phyloP scores from a whole-genome alignment of 306 rosid species.

The Medicago ruthenica region DNA sequence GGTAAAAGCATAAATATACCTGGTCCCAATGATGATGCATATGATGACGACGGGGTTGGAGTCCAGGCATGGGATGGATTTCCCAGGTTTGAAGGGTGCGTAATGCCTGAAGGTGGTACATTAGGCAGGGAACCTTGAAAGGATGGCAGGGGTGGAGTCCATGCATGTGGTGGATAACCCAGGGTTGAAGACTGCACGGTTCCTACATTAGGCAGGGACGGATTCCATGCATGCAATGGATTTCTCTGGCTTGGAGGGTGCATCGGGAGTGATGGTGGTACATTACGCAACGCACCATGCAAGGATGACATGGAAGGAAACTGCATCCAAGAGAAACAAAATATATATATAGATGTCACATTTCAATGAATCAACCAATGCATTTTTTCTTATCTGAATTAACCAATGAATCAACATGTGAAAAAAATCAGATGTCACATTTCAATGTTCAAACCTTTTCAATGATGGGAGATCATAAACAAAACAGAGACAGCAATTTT shows the following conservation, averaged over 20 bases:
- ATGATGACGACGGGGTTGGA: constrained; percentile 55
- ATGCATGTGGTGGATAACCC: constrained; percentile 33
- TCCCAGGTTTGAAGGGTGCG: constrained; percentile 61
- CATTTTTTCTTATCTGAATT: no score
- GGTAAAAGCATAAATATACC: constrained; percentile 49
- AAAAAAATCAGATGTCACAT: background rate
- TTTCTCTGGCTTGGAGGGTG: constrained; percentile 60
- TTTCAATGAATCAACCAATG: no score
- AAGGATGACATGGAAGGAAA: constrained; percentile 81
- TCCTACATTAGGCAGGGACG: constrained; percentile 60
- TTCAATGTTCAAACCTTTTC: constrained; percentile 27
- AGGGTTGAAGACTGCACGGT: constrained; percentile 58
- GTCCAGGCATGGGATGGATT: constrained; percentile 69
- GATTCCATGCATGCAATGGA: constrained; percentile 71
- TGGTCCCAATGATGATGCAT: constrained; percentile 61
- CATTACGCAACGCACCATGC: constrained; percentile 71
- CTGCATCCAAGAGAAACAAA: constrained; percentile 59
- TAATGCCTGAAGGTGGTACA: constrained; percentile 58
- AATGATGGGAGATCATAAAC: constrained; percentile 15
- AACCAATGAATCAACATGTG: no score
- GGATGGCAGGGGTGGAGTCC: constrained; percentile 70
- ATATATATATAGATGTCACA: background rate
- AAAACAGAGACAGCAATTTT: constrained; percentile 15
- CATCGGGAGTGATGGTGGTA: constrained; percentile 57
- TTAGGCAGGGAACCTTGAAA: constrained; percentile 73